Evolutionary conservation across 2,329 filamentous ascomycete species (phyloP), one percentile per base, ranked within the genome.

Genomic region (Venturia effusa): DNA sequence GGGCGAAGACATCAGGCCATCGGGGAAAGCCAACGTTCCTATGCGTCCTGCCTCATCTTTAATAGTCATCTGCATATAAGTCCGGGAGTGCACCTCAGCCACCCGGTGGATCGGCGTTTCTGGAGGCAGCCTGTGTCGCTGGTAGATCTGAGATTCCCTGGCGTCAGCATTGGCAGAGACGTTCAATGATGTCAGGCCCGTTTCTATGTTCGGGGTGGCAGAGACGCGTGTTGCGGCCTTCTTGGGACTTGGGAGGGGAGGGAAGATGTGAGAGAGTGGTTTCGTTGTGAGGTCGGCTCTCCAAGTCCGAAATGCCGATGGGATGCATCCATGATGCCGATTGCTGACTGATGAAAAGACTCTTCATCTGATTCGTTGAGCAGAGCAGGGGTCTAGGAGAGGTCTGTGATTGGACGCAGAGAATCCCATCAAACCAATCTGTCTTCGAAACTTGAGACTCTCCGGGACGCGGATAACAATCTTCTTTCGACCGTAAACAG

Each of bases 31-130:
- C 19, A 17, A 8, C 22, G n/a, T n/a, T 51, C 27, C 13, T 34
- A 57, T 57, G 51, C 15, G 30, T 57, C 51, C 51, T 57, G 51
- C 51, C 51, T 57, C 51, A 34, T 57, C 30, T n/a, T 57, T 57
- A 57, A 57, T 34, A 34, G 7, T n/a, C 27, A 34, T 2, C 15
- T 34, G 51, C 30, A n/a, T 57, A 34, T 34, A 57, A 3, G 51
- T 57, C 30, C 27, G 51, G 51, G n/a, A n/a, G 51, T 30, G 22
- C 2, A 32, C 27, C 27, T 57, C 51, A 57, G 51, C 51, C 51
- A 57, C 51, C 51, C 51, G 45, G 8, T 15, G 51, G 30, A 57
- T 34, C 51, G 27, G 30, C 51, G 30, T 57, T 17, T 57, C 24
- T 19, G 10, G 27, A 5, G 10, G 51, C 48, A 27, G 48, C 27